Conservation (phyloP, 345 rosid species). For the Excoecaria agallocha region DNA sequence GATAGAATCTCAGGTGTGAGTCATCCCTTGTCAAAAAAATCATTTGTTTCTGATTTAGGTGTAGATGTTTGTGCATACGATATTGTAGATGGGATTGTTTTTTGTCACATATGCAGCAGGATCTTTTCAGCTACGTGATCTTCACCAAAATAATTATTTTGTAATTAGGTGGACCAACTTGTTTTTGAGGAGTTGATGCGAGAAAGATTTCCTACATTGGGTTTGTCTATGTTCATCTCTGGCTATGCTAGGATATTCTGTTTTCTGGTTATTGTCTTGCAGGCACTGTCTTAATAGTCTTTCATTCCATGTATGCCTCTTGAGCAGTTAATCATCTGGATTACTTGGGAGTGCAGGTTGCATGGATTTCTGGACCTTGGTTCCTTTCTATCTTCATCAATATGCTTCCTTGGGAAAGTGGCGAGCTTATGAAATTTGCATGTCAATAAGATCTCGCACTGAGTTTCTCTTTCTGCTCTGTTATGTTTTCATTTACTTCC, state of each 20-base stretch:
- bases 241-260: constrained; percentile 1
- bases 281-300: constrained; percentile 34
- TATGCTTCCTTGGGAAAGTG: constrained; percentile 98
- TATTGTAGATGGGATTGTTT: constrained; percentile 4
- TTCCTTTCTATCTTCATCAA: constrained; percentile 92
- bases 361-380: constrained; percentile 98
- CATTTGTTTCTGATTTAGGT: constrained; percentile 6
- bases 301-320: constrained; percentile 46
- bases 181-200: constrained; percentile 91
- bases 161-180: constrained; percentile 86
- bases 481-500: constrained; percentile 2
- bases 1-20: constrained; percentile 87
- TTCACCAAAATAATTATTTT: constrained; percentile 10
- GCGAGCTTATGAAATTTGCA: constrained; percentile 37
- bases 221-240: constrained; percentile 51
- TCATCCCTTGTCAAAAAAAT: constrained; percentile 17
- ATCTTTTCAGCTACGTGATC: neutral
- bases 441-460: constrained; percentile 6
- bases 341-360: constrained; percentile 99
- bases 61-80: constrained; percentile 12
- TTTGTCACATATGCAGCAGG: neutral
- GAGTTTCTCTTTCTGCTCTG: constrained; percentile 1
- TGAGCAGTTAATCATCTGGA: constrained; percentile 99
- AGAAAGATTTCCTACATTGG: constrained; percentile 92
- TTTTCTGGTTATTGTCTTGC: constrained; percentile 19